phyloP scores from a whole-genome alignment of 1,284 basidiomycete species.

The Ustilago curta region DNA sequence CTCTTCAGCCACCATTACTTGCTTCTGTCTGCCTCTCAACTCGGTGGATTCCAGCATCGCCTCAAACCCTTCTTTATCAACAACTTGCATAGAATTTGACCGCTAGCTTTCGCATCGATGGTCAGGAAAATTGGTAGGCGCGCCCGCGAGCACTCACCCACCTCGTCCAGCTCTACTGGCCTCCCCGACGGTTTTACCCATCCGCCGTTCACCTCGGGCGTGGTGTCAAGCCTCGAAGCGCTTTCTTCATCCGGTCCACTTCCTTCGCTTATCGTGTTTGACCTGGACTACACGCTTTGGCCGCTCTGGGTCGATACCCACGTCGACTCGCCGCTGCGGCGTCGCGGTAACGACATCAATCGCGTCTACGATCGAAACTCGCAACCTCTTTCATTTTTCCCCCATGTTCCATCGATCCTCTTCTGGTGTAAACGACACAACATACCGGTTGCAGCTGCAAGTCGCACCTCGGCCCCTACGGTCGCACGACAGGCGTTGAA shows the following conservation, averaged over 20 bases:
- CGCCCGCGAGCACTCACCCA: constrained; percentile 4
- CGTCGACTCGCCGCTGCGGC: constrained; percentile 57
- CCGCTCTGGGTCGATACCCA: constrained; percentile 67
- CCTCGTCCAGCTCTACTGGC: constrained; percentile 8
- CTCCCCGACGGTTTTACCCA: constrained; percentile 4
- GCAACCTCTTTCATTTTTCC: constrained; percentile 57
- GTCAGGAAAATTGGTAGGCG: constrained; percentile 28
- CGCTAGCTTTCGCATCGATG: constrained; percentile 12
- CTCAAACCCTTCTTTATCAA: too few relatives aligned
- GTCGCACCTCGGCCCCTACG: constrained; percentile 58
- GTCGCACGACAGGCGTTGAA: constrained; percentile 63
- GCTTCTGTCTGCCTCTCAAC: neutral
- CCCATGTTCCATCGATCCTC: constrained; percentile 62
- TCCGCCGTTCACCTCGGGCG: neutral
- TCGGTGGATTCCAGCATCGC: too few relatives aligned
- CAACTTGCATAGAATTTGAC: neutral
- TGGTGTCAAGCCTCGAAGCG: constrained; percentile 17
- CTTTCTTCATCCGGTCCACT: constrained; percentile 23
- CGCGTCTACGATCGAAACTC: constrained; percentile 54
- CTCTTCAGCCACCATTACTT: neutral
- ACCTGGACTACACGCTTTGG: constrained; percentile 67
- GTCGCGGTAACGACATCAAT: constrained; percentile 50
- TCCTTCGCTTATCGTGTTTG: constrained; percentile 62
- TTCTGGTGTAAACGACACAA: constrained; percentile 42
- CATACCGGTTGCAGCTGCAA: constrained; percentile 58